Percentiles rank a stretch among this genome's conserved stretches.
Evolutionary conservation across 441 rosid species (phyloP).

Genomic region (Gossypium gossypioides): DNA sequence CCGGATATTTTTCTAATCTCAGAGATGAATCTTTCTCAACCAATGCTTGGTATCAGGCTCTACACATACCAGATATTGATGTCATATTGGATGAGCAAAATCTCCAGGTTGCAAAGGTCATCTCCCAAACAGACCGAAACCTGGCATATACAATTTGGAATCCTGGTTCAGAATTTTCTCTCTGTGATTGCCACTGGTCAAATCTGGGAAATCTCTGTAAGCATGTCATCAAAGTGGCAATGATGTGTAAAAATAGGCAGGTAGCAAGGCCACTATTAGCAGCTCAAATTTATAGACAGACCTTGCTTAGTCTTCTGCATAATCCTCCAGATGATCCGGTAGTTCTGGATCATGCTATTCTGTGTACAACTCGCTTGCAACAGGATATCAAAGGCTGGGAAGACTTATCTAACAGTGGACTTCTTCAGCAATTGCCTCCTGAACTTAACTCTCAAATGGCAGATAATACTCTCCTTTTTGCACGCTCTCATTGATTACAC

Average conservation of each 20-base stretch:
- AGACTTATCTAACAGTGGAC: constrained; percentile 43
- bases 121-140: constrained; percentile 35
- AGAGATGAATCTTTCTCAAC: constrained; percentile 28
- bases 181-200: constrained; percentile 43
- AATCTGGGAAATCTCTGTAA: constrained; percentile 41
- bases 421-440: constrained; percentile 33
- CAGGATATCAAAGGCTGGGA: constrained; percentile 44
- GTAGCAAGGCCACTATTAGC: constrained; percentile 36
- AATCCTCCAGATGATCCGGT: constrained; percentile 39
- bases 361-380: constrained; percentile 33
- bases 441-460: constrained; percentile 27
- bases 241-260: constrained; percentile 35
- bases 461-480: constrained; percentile 19
- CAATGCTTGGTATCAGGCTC: constrained; percentile 44
- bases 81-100: constrained; percentile 37
- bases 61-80: constrained; percentile 32
- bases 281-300: constrained; percentile 32
- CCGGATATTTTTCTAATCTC: constrained; percentile 32
- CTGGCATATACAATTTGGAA: constrained; percentile 33
- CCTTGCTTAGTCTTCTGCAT: constrained; percentile 39
- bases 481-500: constrained; percentile 22
- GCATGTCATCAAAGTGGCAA: constrained; percentile 46
- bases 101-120: constrained; percentile 39
- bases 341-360: constrained; percentile 38
- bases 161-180: constrained; percentile 53